Percentiles rank a stretch among this genome's conserved stretches.
Conservation (phyloP, 169 alveolate genomes). For the Eimeria nieschulzi region DNA sequence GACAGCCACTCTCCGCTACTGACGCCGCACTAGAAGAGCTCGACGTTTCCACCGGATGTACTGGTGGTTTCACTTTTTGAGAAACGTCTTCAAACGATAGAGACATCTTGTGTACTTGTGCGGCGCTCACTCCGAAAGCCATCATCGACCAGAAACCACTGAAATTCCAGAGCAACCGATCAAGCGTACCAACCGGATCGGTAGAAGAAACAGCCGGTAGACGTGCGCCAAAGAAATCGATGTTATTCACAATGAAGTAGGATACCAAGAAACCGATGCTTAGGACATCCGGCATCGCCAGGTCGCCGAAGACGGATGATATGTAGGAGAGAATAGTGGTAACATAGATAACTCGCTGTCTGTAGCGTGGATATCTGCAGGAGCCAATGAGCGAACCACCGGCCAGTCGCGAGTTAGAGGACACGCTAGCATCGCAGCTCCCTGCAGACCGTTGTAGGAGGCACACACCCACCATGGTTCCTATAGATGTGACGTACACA, state of each 20-base stretch:
- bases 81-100: background rate
- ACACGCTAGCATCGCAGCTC: background rate
- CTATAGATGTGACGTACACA: conserved; percentile 24
- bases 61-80: background rate
- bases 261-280: conserved; percentile 48
- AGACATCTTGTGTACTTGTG: conserved; percentile 49
- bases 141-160: conserved; percentile 59
- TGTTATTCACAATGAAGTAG: conserved; percentile 35
- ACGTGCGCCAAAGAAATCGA: conserved; percentile 55
- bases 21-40: background rate
- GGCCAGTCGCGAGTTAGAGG: background rate
- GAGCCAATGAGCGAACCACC: background rate
- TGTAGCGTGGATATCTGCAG: background rate
- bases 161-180: conserved; percentile 34
- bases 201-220: conserved; percentile 23
- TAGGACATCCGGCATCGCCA: conserved; percentile 71
- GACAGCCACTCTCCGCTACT: background rate
- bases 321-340: conserved; percentile 5
- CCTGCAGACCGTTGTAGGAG: background rate
- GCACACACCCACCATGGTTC: conserved; percentile 39
- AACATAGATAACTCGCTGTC: background rate
- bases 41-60: background rate
- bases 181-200: background rate
- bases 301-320: conserved; percentile 3
- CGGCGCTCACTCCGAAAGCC: conserved; percentile 41